Evolutionary conservation across 305 asterid species (phyloP), one percentile per base, ranked within the genome.

Genomic region (Fraxinus dipetala): DNA sequence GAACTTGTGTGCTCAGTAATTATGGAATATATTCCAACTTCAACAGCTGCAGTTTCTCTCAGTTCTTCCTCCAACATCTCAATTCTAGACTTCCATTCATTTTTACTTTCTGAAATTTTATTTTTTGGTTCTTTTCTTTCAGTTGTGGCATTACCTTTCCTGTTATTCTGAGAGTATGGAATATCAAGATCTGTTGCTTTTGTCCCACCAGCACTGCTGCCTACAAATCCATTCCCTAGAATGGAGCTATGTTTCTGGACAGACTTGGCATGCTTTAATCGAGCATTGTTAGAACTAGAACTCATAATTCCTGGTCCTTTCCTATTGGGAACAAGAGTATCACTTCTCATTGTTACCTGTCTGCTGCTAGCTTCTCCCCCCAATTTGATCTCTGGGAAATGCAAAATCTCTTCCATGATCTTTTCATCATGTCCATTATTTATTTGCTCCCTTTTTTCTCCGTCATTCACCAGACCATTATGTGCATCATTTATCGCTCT

Each of bases 1-100:
- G 99, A 96, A 82, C 95, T 83, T 30, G 93, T 92, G 82, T 96
- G 99, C 90, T 94, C 99, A 36, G 99, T 89, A 78, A 90, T 91
- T 70, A 90, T 84, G 9, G 97, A 90, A 88, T 91, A 96, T 74
- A 96, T 93, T 56, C 93, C 91, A 83, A 92, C 88, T 89, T 96
- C 99, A 7, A 94, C 86, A 7, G 89, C 95, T 11, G 98, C 98
- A 35, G 93, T 84, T 87, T 96, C 98, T 86, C 86, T 91, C 87
- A 96, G 43, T 89, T 96, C 99, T 63, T 91, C 97, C 88, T 96
- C 97, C 10, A 96, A 96, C 90, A 86, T 88, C 87, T 92, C 90
- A 7, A 85, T 83, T 85, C 90, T 90, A 28, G 80, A 43, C 82
- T 88, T 87, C 91, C 90, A 89, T 83, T 91, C 97, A 74, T 81